Conservation (phyloP, 768 basidiomycete genomes). For the Tylopilus vinaceipallidus region DNA sequence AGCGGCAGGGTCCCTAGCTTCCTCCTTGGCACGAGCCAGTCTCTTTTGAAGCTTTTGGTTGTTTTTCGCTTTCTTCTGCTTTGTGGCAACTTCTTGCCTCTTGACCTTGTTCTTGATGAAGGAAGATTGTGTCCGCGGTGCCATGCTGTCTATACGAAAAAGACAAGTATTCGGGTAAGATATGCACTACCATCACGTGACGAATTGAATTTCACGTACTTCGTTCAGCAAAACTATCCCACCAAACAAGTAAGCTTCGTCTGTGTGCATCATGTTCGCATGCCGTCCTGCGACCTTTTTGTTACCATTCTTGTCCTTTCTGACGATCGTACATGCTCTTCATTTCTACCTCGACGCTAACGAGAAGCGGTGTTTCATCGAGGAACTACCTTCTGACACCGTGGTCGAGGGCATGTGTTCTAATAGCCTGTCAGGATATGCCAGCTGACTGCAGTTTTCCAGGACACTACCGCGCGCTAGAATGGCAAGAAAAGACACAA, state of each 20-base stretch:
- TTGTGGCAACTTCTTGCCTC: constrained; percentile 72
- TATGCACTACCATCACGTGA: too few species aligned
- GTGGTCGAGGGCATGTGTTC: constrained; percentile 77
- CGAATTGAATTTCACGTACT: too few species aligned
- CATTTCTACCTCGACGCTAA: constrained; percentile 97
- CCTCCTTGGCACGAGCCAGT: constrained; percentile 73
- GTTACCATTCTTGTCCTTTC: constrained; percentile 40
- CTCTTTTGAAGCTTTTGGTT: constrained; percentile 80
- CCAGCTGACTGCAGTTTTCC: constrained; percentile 1
- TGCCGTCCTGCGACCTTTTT: constrained; percentile 27
- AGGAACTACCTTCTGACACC: constrained; percentile 94
- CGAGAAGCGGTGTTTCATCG: constrained; percentile 93
- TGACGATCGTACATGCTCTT: constrained; percentile 62
- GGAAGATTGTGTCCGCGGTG: constrained; percentile 61
- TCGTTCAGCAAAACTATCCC: too few species aligned
- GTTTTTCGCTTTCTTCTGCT: constrained; percentile 72
- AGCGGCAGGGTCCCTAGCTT: constrained; percentile 68
- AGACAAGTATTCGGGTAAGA: neutral
- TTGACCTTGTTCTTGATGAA: constrained; percentile 86
- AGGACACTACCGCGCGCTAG: constrained; percentile 92
- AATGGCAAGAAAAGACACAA: constrained; percentile 79
- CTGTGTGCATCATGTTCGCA: constrained; percentile 27
- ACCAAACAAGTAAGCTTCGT: too few species aligned
- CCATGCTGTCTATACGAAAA: constrained; percentile 38
- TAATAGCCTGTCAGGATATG: neutral